Percentiles rank a stretch among this genome's conserved stretches.
These are phyloP conservation scores for Wakefieldia striispora DNA, from an alignment of 768 basidiomycete species.

Conservation along the genomic window DNA sequence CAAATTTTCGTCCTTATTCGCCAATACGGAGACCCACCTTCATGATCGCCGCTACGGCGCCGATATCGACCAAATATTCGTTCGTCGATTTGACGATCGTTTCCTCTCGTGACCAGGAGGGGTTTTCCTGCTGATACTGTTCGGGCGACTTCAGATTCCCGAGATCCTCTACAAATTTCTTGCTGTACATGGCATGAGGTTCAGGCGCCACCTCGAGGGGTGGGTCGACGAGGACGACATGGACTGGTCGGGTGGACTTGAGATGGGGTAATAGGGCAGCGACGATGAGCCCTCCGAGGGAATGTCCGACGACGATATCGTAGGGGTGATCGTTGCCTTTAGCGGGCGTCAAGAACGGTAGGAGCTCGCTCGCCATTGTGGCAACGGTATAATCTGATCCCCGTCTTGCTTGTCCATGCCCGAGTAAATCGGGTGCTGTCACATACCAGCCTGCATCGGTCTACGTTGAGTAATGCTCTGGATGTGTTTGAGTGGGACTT, in stretches of 20 bases:
- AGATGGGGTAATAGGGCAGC: slow-evolving; percentile 15
- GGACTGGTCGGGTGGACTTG: slow-evolving; percentile 1
- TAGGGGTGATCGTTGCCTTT: background rate
- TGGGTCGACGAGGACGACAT: slow-evolving; percentile 20
- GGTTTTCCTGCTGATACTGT: background rate
- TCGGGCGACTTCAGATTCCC: background rate
- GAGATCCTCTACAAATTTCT: background rate
- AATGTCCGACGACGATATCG: slow-evolving; percentile 18
- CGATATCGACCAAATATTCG: slow-evolving; percentile 3
- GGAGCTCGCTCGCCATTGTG: slow-evolving; percentile 11
- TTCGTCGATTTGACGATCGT: background rate
- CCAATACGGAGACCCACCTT: slow-evolving; percentile 6
- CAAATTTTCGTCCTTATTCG: too few relatives aligned
- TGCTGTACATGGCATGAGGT: background rate
- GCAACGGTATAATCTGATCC: slow-evolving; percentile 14
- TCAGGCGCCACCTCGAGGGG: slow-evolving; percentile 5
- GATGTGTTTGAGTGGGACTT: background rate
- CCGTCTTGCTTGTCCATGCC: slow-evolving; percentile 15
- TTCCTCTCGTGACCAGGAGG: slow-evolving; percentile 1
- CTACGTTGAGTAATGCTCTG: too few relatives aligned
- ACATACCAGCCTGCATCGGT: slow-evolving; percentile 22
- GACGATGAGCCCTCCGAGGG: slow-evolving; percentile 18
- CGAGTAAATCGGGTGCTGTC: slow-evolving; percentile 23
- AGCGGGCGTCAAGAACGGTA: slow-evolving; percentile 4
- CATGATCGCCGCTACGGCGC: slow-evolving; percentile 1